Conservation (phyloP, 2,329 filamentous ascomycete species). For the Erysiphe pulchra region DNA sequence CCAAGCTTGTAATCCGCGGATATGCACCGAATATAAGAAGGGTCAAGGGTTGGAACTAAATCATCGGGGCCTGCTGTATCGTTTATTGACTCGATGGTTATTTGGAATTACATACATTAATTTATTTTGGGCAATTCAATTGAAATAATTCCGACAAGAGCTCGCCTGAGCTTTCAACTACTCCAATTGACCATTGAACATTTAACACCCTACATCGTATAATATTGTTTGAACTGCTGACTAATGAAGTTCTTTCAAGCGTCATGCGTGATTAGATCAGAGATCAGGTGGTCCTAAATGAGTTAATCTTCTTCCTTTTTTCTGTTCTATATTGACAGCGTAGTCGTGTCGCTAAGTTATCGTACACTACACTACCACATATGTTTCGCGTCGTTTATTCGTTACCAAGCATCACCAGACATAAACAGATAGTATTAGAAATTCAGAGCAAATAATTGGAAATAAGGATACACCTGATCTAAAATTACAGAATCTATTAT, state of each 20-base stretch:
- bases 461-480: too few species aligned
- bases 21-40: not conserved
- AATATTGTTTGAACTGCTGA: constrained; percentile 1
- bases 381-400: too few species aligned
- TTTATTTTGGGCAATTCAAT: not conserved
- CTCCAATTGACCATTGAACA: not conserved
- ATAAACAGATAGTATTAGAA: too few species aligned
- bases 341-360: too few species aligned
- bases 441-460: too few species aligned
- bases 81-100: not conserved
- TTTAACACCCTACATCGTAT: not conserved
- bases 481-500: too few species aligned
- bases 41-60: not conserved
- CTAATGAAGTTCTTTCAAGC: constrained; percentile 1
- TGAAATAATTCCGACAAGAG: not conserved
- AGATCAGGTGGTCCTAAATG: constrained; percentile 1
- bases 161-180: not conserved
- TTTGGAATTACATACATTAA: not conserved
- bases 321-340: too few species aligned
- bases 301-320: too few species aligned
- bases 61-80: not conserved
- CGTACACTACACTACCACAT: too few species aligned
- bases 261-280: not conserved
- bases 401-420: too few species aligned
- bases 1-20: not conserved